These are phyloP conservation scores for Hypericum androsaemum DNA, from an alignment of 345 rosid genomes.

Conservation along the genomic window DNA sequence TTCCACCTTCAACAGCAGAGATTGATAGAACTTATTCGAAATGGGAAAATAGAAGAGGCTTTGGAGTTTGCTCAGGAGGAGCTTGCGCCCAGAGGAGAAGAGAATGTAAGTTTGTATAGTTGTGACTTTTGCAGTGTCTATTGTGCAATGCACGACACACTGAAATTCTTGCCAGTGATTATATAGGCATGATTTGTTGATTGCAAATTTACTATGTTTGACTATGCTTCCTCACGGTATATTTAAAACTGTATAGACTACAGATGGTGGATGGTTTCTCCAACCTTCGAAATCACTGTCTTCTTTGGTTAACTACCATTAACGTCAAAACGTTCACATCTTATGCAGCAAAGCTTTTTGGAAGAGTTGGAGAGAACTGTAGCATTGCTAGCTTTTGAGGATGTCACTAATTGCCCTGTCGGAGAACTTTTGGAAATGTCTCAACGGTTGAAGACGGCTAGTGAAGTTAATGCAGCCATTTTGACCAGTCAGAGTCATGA, in stretches of 20 bases:
- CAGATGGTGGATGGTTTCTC: no score
- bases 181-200: no score
- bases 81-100: slow-evolving; percentile 98
- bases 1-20: slow-evolving; percentile 99
- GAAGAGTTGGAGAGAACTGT: slow-evolving; percentile 98
- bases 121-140: no score
- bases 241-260: no score
- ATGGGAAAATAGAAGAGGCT: slow-evolving; percentile 87
- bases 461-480: slow-evolving; percentile 96
- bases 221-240: no score
- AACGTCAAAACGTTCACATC: neutral
- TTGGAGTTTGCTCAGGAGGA: slow-evolving; percentile 98
- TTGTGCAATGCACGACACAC: no score
- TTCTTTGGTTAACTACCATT: no score
- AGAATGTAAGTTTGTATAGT: slow-evolving; percentile 37
- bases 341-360: slow-evolving; percentile 55
- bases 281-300: no score
- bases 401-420: slow-evolving; percentile 74
- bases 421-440: slow-evolving; percentile 81
- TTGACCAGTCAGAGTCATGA: slow-evolving; percentile 97
- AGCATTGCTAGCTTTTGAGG: slow-evolving; percentile 84
- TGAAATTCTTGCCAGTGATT: no score
- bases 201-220: no score
- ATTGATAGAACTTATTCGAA: slow-evolving; percentile 86
- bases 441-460: slow-evolving; percentile 89